Base-by-base conservation (phyloP, 2,329 filamentous ascomycete species). In the Sclerotinia glacialis region DNA sequence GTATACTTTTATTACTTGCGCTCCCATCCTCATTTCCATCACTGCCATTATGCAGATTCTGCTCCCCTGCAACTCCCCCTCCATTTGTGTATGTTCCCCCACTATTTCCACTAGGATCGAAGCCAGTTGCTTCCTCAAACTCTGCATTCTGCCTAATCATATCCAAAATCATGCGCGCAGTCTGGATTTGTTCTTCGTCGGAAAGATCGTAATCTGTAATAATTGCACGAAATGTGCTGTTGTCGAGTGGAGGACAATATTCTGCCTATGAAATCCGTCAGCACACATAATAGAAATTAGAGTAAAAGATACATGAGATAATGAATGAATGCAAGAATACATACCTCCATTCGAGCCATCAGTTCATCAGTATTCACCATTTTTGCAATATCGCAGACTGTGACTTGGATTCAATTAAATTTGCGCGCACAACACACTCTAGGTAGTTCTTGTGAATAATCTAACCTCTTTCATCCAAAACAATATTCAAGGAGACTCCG, bases 71-170 rank as follows among this genome's bases (percentile, higher is more conserved):
- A 59, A 12, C 12, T 28, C 49, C 63, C 14, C 63, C 65, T 34
- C 50, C 59, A 23, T 54, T 55, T 42, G 49, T 47, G 40, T 49
- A 64, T 71, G 59, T 67, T 64, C 53, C 71, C 74, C 83, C 84
- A 37, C 87, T 85, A 34, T 89, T 85, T 3, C 90, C 92, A 42
- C 90, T 92, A 0, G 91, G 86, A 71, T 95, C 92, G 74, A 96
- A 96, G 0, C 87, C 88, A 12, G 86, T 87, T 21, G 87, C 84
- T 74, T 95, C 91, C 75, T 95, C 89, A 1, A 79, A 78, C 0
- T 80, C 76, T 0, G 90, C 92, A 67, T 84, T 80, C 40, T 85
- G 80, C 62, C 89, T 89, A 18, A 97, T 78, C 1, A 79, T 77
- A n/a, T 89, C 82, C 1, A 97, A 81, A 0, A 84, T 82, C n/a